A percentile compares a stretch with the other conserved stretches of the same genome.
Conservation (phyloP, 805 yeast genomes). For the Lipomyces sp. region DNA sequence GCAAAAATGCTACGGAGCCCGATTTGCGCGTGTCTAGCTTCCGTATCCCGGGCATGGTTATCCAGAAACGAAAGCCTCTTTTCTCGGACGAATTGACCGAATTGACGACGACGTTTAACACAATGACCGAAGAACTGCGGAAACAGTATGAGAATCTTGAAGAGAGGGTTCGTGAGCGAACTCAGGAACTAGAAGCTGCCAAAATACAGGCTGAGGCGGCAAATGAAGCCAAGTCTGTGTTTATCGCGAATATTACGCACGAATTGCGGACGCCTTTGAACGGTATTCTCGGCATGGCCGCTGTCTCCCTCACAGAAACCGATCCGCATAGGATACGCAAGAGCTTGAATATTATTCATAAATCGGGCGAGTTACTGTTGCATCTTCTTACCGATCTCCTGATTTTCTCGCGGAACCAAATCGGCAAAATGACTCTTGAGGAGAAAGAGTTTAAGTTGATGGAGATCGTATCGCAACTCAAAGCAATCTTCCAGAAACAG, state of each 20-base stretch:
- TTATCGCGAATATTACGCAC: slow-evolving; percentile 89
- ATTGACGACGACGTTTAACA: slow-evolving; percentile 83
- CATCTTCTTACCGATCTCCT: slow-evolving; percentile 89
- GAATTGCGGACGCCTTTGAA: slow-evolving; percentile 94
- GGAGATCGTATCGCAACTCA: slow-evolving; percentile 83
- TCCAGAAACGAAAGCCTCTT: slow-evolving; percentile 40
- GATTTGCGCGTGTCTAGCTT: slow-evolving; percentile 11
- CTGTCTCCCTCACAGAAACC: slow-evolving; percentile 86
- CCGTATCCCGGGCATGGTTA: slow-evolving; percentile 33
- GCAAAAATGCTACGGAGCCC: neutral
- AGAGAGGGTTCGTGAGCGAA: slow-evolving; percentile 83
- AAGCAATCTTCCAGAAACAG: slow-evolving; percentile 80
- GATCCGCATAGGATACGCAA: slow-evolving; percentile 71
- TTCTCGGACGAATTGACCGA: slow-evolving; percentile 84
- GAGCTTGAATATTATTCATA: slow-evolving; percentile 77
- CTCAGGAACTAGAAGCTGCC: slow-evolving; percentile 78
- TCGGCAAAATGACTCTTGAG: slow-evolving; percentile 81
- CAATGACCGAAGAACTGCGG: slow-evolving; percentile 86
- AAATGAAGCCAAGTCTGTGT: slow-evolving; percentile 93
- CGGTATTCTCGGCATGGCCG: slow-evolving; percentile 95
- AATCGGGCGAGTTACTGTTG: slow-evolving; percentile 87
- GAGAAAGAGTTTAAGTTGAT: slow-evolving; percentile 76
- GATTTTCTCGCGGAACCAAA: slow-evolving; percentile 89
- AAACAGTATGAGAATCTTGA: slow-evolving; percentile 83
- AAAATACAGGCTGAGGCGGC: slow-evolving; percentile 61